Percentiles rank a stretch among this genome's conserved stretches.
Conservation (phyloP, 1,139 yeast species). For the Tardiomyces blankii region DNA sequence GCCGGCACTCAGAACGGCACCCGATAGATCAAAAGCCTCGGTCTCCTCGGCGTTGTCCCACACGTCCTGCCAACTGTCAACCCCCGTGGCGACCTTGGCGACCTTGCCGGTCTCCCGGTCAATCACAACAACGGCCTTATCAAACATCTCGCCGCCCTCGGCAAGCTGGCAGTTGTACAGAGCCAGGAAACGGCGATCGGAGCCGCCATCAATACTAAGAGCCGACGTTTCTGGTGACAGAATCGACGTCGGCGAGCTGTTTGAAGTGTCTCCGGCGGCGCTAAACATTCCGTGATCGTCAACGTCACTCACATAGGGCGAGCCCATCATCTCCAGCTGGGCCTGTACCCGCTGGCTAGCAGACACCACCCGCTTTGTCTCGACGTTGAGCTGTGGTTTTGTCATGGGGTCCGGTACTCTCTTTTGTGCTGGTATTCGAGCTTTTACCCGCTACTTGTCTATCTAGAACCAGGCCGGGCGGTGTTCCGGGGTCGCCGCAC, state of each 20-base stretch:
- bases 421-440: too few relatives aligned
- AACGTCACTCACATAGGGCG: background rate
- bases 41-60: constrained; percentile 7
- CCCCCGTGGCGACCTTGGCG: constrained; percentile 21
- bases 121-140: constrained; percentile 35
- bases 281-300: background rate
- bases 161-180: constrained; percentile 43
- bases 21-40: constrained; percentile 36
- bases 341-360: too few relatives aligned
- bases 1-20: constrained; percentile 46
- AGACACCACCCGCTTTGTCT: too few relatives aligned
- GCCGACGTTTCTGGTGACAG: background rate
- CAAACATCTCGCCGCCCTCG: constrained; percentile 36
- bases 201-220: background rate
- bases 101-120: constrained; percentile 37
- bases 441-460: too few relatives aligned
- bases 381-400: too few relatives aligned
- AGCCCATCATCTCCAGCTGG: too few relatives aligned
- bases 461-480: too few relatives aligned
- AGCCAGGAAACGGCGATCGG: background rate
- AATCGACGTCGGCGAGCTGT: background rate
- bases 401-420: too few relatives aligned
- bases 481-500: too few relatives aligned
- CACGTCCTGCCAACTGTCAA: constrained; percentile 1
- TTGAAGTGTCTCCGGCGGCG: background rate